Percentiles rank a stretch among this genome's conserved stretches.
Evolutionary conservation across 2,329 filamentous ascomycete genomes (phyloP).

Genomic region (Ramularia endophylla): DNA sequence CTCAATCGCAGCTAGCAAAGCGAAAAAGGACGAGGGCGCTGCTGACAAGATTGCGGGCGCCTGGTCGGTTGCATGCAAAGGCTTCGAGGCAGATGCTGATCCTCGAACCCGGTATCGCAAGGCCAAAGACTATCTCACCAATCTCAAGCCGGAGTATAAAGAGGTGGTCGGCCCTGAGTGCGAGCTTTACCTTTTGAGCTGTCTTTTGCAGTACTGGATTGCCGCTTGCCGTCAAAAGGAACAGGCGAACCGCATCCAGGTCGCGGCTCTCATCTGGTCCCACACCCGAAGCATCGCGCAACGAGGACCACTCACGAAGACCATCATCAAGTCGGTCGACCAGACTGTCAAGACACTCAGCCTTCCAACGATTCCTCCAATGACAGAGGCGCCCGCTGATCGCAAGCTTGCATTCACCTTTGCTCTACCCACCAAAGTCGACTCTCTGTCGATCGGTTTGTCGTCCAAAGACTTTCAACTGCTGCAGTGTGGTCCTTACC

Average conservation of each 20-base stretch:
- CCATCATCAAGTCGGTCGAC: constrained; percentile 34
- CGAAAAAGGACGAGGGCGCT: constrained; percentile 37
- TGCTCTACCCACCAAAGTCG: constrained; percentile 26
- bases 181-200: constrained; percentile 45
- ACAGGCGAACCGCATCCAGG: constrained; percentile 32
- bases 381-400: constrained; percentile 13
- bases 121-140: constrained; percentile 43
- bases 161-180: constrained; percentile 41
- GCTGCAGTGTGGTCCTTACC: constrained; percentile 62
- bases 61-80: constrained; percentile 42
- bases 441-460: constrained; percentile 28
- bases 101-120: constrained; percentile 44
- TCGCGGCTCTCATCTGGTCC: constrained; percentile 45
- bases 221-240: constrained; percentile 32
- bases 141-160: constrained; percentile 36
- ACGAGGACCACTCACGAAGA: constrained; percentile 36
- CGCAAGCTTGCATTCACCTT: constrained; percentile 42
- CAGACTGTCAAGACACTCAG: constrained; percentile 35
- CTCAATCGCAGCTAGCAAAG: constrained; percentile 37
- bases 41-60: constrained; percentile 37
- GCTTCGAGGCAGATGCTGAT: constrained; percentile 43
- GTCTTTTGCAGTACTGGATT: constrained; percentile 46
- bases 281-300: constrained; percentile 35
- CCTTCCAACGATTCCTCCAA: constrained; percentile 33
- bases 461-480: constrained; percentile 59